These are phyloP conservation scores for Cryptococcus amylolentus DNA, from an alignment of 1,284 basidiomycete genomes.

Conservation along the genomic window DNA sequence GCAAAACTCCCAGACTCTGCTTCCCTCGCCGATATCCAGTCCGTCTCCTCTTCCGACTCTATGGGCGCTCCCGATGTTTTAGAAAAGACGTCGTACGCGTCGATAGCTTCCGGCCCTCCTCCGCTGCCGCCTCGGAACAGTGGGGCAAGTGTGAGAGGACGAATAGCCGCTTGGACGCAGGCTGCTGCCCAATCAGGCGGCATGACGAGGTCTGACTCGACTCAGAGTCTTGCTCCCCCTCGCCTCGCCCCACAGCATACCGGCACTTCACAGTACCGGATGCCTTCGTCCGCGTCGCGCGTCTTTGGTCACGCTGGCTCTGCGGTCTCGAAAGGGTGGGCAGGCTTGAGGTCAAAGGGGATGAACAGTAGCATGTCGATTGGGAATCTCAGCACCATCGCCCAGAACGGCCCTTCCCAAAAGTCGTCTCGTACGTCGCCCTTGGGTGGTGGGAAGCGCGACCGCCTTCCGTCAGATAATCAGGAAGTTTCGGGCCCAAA, in stretches of 20 bases:
- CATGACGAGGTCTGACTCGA: constrained; percentile 36
- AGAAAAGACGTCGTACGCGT: constrained; percentile 23
- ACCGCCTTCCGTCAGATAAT: constrained; percentile 9
- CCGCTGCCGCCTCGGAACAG: constrained; percentile 31
- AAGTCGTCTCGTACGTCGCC: constrained; percentile 22
- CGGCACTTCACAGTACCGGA: constrained; percentile 19
- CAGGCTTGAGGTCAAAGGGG: constrained; percentile 36
- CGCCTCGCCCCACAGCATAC: constrained; percentile 5
- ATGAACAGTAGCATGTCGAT: constrained; percentile 18
- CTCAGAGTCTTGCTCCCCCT: constrained; percentile 24
- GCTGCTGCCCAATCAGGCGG: constrained; percentile 22
- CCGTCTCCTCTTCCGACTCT: background rate
- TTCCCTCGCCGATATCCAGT: background rate
- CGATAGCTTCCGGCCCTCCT: constrained; percentile 19
- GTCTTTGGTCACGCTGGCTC: constrained; percentile 41
- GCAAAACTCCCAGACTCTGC: background rate
- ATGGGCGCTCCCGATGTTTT: constrained; percentile 19
- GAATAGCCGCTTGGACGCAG: constrained; percentile 36
- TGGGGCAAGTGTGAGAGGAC: constrained; percentile 12
- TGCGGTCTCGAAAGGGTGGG: constrained; percentile 44
- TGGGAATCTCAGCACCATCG: constrained; percentile 25
- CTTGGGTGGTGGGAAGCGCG: constrained; percentile 14
- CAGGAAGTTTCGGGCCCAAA: constrained; percentile 16
- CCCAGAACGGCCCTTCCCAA: constrained; percentile 10
- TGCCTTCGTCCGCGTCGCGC: constrained; percentile 35